Evolutionary conservation across 495 filamentous ascomycete genomes (phyloP).

Genomic region (Penicillium argentinense): DNA sequence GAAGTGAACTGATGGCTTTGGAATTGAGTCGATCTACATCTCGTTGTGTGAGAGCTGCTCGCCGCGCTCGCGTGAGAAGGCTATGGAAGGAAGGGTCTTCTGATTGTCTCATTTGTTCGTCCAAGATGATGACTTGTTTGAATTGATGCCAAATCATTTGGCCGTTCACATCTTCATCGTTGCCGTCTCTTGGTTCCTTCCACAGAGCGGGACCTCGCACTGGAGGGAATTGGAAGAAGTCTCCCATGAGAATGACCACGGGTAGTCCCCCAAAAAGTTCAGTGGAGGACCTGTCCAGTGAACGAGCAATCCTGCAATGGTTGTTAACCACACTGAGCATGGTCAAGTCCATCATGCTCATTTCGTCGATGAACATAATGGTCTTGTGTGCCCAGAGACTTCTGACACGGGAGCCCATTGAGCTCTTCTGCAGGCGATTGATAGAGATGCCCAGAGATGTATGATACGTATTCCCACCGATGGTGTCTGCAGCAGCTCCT

Average conservation of each 20-base stretch:
- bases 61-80: neutral
- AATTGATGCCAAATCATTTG: neutral
- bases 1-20: neutral
- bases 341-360: neutral
- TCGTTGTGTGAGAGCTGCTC: neutral
- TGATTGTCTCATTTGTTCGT: conserved; percentile 8
- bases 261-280: too few relatives aligned
- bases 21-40: neutral
- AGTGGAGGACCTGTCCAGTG: too few relatives aligned
- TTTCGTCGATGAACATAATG: conserved; percentile 9
- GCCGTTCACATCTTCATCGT: too few relatives aligned
- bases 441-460: neutral
- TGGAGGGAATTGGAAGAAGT: too few relatives aligned
- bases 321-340: neutral
- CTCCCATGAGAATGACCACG: too few relatives aligned
- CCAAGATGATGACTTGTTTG: neutral
- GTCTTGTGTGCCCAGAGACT: conserved; percentile 5
- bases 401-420: conserved; percentile 1
- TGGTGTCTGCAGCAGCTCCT: too few relatives aligned
- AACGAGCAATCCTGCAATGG: neutral
- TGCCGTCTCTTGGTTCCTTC: too few relatives aligned
- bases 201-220: too few relatives aligned
- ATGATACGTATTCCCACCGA: too few relatives aligned
- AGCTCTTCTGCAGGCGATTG: neutral
- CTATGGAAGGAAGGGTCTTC: conserved; percentile 1